phyloP scores from a whole-genome alignment of 371 early-diverging fungal genomes.

The Haplosporangium sp. region DNA sequence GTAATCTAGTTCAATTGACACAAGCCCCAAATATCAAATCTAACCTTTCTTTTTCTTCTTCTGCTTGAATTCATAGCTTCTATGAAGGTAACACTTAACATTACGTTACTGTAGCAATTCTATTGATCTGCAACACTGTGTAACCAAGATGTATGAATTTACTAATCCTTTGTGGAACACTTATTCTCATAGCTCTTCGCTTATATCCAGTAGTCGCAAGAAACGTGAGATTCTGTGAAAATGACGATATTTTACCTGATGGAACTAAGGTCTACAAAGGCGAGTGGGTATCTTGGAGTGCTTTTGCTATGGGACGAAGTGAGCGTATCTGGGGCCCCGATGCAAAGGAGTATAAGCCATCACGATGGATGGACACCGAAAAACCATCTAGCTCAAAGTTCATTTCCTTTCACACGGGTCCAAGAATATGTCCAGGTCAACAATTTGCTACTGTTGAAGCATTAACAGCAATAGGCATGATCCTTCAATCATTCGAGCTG shows the following conservation, averaged over 20 bases:
- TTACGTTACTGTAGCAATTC: neutral
- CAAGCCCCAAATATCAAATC: too few species aligned
- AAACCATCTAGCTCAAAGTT: conserved; percentile 53
- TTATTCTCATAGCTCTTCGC: conserved; percentile 8
- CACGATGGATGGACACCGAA: conserved; percentile 64
- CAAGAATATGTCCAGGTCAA: conserved; percentile 63
- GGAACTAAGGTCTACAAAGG: conserved; percentile 68
- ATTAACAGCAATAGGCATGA: conserved; percentile 58
- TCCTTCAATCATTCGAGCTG: conserved; percentile 59
- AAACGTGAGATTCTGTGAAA: conserved; percentile 64
- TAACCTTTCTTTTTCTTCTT: too few species aligned
- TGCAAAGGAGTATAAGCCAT: conserved; percentile 70
- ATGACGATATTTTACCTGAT: conserved; percentile 73
- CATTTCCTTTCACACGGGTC: conserved; percentile 62
- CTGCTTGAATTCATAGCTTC: neutral
- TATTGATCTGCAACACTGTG: too few species aligned
- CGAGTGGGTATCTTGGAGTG: conserved; percentile 60
- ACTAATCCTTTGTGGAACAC: neutral
- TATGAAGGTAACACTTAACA: neutral
- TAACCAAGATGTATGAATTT: neutral
- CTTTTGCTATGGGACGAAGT: conserved; percentile 68
- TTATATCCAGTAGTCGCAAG: conserved; percentile 61
- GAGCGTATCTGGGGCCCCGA: conserved; percentile 73
- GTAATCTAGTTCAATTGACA: too few species aligned
- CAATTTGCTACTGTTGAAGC: conserved; percentile 65